Evolutionary conservation across 805 yeast genomes (phyloP).

Genomic region (Kluyveromyces siamensis): DNA sequence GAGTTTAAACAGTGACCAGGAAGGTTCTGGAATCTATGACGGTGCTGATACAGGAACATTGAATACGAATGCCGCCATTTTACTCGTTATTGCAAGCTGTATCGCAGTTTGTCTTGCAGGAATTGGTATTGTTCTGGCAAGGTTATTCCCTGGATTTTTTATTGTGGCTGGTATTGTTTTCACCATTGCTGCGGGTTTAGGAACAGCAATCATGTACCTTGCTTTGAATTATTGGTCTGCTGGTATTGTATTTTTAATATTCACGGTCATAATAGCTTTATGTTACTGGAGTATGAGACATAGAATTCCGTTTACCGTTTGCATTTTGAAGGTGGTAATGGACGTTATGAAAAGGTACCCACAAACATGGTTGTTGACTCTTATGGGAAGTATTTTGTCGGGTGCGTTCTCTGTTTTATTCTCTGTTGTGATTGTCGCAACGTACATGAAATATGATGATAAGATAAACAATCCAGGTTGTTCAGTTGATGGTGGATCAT

Average conservation of each 20-base stretch:
- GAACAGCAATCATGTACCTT: slow-evolving; percentile 68
- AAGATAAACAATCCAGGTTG: slow-evolving; percentile 45
- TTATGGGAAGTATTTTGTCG: slow-evolving; percentile 49
- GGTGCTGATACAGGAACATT: slow-evolving; percentile 47
- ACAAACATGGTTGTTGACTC: slow-evolving; percentile 52
- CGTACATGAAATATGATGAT: slow-evolving; percentile 70
- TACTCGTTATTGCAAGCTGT: slow-evolving; percentile 57
- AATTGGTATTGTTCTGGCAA: slow-evolving; percentile 49
- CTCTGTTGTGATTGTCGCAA: slow-evolving; percentile 58
- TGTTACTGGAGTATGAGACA: slow-evolving; percentile 64
- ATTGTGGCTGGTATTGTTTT: slow-evolving; percentile 59
- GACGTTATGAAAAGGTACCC: slow-evolving; percentile 71
- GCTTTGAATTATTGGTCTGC: slow-evolving; percentile 66
- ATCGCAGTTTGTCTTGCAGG: slow-evolving; percentile 51
- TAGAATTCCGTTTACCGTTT: slow-evolving; percentile 67
- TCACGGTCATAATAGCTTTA: slow-evolving; percentile 55
- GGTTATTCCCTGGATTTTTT: slow-evolving; percentile 56
- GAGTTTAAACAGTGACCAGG: slow-evolving; percentile 41
- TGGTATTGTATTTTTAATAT: slow-evolving; percentile 63
- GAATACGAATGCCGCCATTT: slow-evolving; percentile 64
- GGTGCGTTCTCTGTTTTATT: slow-evolving; percentile 61
- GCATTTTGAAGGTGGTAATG: slow-evolving; percentile 60
- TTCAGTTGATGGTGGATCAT: slow-evolving; percentile 37
- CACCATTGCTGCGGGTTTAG: slow-evolving; percentile 61
- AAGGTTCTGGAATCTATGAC: slow-evolving; percentile 57